A percentile compares a stretch with the other conserved stretches of the same genome.
phyloP scores from a whole-genome alignment of 2,329 filamentous ascomycete species.

The Pyricularia sp. region DNA sequence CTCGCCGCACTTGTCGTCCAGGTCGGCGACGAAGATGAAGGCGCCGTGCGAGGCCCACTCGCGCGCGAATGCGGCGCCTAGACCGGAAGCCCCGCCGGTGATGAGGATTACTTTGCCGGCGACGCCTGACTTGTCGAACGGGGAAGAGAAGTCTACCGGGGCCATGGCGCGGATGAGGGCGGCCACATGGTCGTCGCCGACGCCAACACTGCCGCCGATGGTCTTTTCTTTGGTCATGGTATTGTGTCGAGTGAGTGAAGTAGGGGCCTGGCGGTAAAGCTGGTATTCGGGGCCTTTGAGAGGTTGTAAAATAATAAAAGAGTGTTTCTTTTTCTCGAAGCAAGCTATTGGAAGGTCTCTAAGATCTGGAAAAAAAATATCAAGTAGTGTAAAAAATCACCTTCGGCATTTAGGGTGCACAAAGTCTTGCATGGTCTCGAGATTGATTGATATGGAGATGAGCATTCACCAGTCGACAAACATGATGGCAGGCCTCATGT shows the following conservation, averaged over 20 bases:
- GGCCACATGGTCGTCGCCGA: background rate
- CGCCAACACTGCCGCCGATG: background rate
- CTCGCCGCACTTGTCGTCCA: constrained; percentile 41
- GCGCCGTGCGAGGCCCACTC: constrained; percentile 42
- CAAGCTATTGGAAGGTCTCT: background rate
- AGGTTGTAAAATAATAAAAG: background rate
- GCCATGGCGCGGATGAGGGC: constrained; percentile 7
- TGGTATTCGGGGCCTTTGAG: background rate
- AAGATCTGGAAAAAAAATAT: background rate
- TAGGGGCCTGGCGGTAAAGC: background rate
- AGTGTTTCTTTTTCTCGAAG: background rate
- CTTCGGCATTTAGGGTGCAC: no score
- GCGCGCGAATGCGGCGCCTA: constrained; percentile 39
- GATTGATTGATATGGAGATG: background rate
- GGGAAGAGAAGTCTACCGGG: constrained; percentile 30
- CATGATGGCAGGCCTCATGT: background rate
- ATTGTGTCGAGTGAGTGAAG: background rate
- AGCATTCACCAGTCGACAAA: background rate
- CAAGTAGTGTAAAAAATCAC: no score
- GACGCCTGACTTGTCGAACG: constrained; percentile 31
- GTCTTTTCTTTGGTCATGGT: background rate
- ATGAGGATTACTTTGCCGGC: constrained; percentile 44
- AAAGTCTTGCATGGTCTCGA: background rate
- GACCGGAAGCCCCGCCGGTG: constrained; percentile 49
- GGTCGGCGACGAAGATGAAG: constrained; percentile 49